Percentiles rank a stretch among this genome's conserved stretches.
These are phyloP conservation scores for Claviceps capensis DNA, from an alignment of 2,329 filamentous ascomycete species.

Conservation along the genomic window DNA sequence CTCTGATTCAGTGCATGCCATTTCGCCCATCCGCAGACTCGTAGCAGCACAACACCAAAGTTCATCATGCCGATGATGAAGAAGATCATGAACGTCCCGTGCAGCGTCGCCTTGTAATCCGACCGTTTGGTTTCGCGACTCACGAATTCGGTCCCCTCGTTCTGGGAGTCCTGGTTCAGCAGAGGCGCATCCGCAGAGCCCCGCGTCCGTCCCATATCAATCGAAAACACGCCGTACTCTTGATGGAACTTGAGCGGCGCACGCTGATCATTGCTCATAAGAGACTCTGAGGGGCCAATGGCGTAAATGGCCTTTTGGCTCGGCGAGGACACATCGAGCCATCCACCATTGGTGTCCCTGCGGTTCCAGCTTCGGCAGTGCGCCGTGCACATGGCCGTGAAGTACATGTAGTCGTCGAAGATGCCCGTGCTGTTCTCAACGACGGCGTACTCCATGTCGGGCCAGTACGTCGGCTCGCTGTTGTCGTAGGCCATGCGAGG, in stretches of 20 bases:
- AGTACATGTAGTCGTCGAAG: constrained; percentile 29
- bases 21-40: constrained; percentile 35
- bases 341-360: constrained; percentile 20
- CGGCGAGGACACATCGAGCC: constrained; percentile 34
- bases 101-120: constrained; percentile 28
- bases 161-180: constrained; percentile 20
- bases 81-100: constrained; percentile 41
- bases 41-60: constrained; percentile 38
- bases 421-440: constrained; percentile 33
- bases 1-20: constrained; percentile 42
- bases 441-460: constrained; percentile 28
- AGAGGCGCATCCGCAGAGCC: constrained; percentile 29
- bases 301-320: constrained; percentile 41
- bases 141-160: constrained; percentile 22
- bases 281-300: constrained; percentile 32
- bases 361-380: constrained; percentile 38
- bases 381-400: constrained; percentile 35
- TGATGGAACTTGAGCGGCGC: constrained; percentile 38
- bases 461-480: constrained; percentile 36
- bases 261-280: constrained; percentile 26
- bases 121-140: constrained; percentile 16
- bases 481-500: constrained; percentile 36
- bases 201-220: constrained; percentile 40
- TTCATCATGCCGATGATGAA: constrained; percentile 42
- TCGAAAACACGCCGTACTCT: constrained; percentile 38